phyloP scores from a whole-genome alignment of 345 rosid genomes.

The Hirschfeldia incana region DNA sequence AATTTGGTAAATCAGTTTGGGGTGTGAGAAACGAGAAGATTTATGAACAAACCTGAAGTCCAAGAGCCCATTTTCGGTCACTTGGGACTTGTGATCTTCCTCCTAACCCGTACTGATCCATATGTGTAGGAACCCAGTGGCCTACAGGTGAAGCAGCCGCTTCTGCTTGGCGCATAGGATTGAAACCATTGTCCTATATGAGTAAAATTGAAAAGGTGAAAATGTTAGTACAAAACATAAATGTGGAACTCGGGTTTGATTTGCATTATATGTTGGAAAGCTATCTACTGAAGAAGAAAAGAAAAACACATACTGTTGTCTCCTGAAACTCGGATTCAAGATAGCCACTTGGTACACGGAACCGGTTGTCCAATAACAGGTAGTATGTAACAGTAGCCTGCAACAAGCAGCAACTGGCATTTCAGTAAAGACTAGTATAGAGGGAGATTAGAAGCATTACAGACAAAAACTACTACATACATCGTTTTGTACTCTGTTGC shows the following conservation, averaged over 20 bases:
- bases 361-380: constrained; percentile 75
- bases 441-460: neutral
- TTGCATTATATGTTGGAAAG: neutral
- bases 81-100: constrained; percentile 55
- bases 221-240: neutral
- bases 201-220: constrained; percentile 4
- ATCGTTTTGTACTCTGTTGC: constrained; percentile 74
- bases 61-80: constrained; percentile 93
- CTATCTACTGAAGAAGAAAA: neutral
- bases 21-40: neutral
- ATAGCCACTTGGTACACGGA: constrained; percentile 73
- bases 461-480: constrained; percentile 43
- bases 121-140: constrained; percentile 57
- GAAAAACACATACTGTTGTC: constrained; percentile 53
- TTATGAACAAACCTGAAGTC: constrained; percentile 71
- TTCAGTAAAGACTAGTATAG: constrained; percentile 13
- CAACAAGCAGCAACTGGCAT: constrained; percentile 32
- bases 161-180: constrained; percentile 62
- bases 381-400: constrained; percentile 97
- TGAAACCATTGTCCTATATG: constrained; percentile 65
- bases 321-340: constrained; percentile 80
- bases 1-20: neutral
- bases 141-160: constrained; percentile 56
- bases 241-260: neutral
- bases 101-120: constrained; percentile 72